Evolutionary conservation across 1,139 yeast species (phyloP).

Genomic region (Saccharomyces uvarum): DNA sequence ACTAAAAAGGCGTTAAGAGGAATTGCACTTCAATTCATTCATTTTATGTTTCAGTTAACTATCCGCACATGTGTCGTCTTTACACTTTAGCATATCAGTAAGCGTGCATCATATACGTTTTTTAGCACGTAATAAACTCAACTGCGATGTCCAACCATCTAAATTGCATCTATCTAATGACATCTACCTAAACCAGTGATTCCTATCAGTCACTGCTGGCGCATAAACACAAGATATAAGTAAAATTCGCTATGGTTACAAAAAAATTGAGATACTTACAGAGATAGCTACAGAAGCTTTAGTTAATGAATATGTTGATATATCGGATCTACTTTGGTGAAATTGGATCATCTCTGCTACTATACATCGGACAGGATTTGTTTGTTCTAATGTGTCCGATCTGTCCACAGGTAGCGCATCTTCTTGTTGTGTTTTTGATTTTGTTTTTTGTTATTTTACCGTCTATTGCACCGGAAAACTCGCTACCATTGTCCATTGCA

Average conservation of each 20-base stretch:
- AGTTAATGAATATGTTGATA: not conserved
- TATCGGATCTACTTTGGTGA: not conserved
- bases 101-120: no score
- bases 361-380: constrained; percentile 78
- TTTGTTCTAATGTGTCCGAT: constrained; percentile 91
- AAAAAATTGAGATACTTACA: not conserved
- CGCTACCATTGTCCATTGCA: not conserved
- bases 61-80: no score
- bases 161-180: not conserved
- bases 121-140: no score
- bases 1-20: no score
- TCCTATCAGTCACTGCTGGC: no score
- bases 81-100: no score
- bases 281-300: not conserved
- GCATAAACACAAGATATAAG: not conserved
- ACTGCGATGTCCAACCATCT: no score
- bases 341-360: constrained; percentile 26
- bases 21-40: no score
- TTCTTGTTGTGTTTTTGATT: constrained; percentile 63
- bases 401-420: constrained; percentile 93
- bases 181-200: not conserved
- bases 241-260: not conserved
- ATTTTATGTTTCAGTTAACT: no score
- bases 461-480: constrained; percentile 30
- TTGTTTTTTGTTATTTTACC: not conserved